These are phyloP conservation scores for Aureobasidium sp. DNA, from an alignment of 2,329 filamentous ascomycete genomes.

Conservation along the genomic window DNA sequence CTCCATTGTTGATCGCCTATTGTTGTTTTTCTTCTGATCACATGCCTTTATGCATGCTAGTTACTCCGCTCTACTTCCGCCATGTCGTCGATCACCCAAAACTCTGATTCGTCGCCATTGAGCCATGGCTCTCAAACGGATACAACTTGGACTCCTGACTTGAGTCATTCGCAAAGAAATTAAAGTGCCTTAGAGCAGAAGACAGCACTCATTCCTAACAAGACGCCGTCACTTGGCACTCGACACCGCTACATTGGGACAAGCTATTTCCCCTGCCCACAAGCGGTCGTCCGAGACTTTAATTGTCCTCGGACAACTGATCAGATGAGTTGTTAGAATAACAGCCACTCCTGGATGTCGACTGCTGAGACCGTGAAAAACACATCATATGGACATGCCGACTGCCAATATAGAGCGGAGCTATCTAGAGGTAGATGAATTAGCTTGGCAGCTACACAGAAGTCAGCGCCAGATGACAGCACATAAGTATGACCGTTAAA, in stretches of 20 bases:
- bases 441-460: conserved; percentile 2
- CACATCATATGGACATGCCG: not conserved
- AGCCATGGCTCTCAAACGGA: not conserved
- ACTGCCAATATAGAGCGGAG: not conserved
- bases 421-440: not conserved
- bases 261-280: not conserved
- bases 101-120: not conserved
- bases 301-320: not conserved
- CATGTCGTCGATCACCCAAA: not conserved
- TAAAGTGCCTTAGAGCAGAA: not conserved
- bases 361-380: not conserved
- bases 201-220: conserved; percentile 4
- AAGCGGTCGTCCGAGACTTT: not conserved
- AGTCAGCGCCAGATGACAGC: not conserved
- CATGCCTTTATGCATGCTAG: not conserved
- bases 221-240: not conserved
- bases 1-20: not conserved
- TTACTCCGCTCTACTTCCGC: conserved; percentile 3
- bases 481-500: conserved; percentile 8
- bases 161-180: not conserved
- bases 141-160: not conserved
- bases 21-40: not conserved
- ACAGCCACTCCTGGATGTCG: not conserved
- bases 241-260: not conserved
- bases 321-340: not conserved